phyloP scores from a whole-genome alignment of 1,284 basidiomycete species.

The Cutaneotrichosporon dermatis region DNA sequence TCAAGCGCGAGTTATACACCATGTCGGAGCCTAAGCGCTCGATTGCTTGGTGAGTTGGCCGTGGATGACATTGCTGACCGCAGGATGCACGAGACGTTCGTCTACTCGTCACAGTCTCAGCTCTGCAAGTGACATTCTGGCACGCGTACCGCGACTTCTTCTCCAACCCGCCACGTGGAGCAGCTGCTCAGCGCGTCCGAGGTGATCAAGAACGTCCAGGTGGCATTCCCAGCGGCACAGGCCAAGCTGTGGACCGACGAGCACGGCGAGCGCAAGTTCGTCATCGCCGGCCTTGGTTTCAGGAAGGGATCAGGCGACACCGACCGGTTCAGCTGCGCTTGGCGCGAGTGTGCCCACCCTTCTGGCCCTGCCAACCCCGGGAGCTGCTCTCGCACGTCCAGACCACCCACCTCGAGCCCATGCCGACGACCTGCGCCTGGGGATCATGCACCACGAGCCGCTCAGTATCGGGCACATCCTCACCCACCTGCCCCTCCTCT shows the following conservation, averaged over 20 bases:
- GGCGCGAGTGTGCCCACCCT: conserved; percentile 28
- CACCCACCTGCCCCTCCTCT: conserved; percentile 36
- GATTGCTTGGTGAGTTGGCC: conserved; percentile 39
- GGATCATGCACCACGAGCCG: conserved; percentile 28
- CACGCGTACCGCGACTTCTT: conserved; percentile 48
- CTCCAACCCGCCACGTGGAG: conserved; percentile 31
- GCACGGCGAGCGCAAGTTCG: conserved; percentile 39
- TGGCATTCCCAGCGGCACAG: conserved; percentile 41
- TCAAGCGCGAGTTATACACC: conserved; percentile 30
- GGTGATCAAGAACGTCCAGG: conserved; percentile 48
- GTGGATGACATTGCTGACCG: background rate
- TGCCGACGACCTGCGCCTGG: conserved; percentile 32
- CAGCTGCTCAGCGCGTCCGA: conserved; percentile 43
- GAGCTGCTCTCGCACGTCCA: conserved; percentile 33
- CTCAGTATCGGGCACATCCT: conserved; percentile 37
- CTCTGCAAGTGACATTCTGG: conserved; percentile 48
- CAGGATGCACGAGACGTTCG: conserved; percentile 49
- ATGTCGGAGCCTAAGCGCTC: conserved; percentile 41
- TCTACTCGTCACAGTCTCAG: conserved; percentile 39
- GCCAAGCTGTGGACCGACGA: conserved; percentile 38
- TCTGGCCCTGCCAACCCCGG: conserved; percentile 21
- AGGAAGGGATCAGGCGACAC: conserved; percentile 34
- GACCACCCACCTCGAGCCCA: conserved; percentile 21
- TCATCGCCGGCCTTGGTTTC: conserved; percentile 45
- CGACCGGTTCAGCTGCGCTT: conserved; percentile 36